Conservation (phyloP, 116 monocot species). For the Iris pallida region DNA sequence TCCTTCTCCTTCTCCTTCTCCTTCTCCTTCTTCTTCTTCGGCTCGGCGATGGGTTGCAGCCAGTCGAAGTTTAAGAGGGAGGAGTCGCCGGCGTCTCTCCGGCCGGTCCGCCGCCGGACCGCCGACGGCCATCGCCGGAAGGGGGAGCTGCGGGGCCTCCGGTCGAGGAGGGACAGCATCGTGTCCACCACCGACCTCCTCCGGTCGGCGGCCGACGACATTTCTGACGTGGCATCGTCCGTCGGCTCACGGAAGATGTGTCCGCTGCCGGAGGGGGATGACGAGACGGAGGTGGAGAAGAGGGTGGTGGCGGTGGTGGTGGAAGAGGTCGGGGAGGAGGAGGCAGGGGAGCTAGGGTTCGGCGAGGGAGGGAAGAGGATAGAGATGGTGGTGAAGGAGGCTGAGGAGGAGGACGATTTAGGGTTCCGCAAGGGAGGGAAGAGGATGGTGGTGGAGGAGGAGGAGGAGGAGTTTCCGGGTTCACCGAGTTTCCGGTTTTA, state of each 20-base stretch:
- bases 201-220: conserved; percentile 8
- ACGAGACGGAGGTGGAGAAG: no score
- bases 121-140: background rate
- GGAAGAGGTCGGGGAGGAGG: conserved; percentile 4
- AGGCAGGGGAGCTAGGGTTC: no score
- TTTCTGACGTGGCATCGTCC: background rate
- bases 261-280: background rate
- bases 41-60: conserved; percentile 23
- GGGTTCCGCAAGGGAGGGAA: no score
- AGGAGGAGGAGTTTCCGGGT: conserved; percentile 10
- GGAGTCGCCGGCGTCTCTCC: conserved; percentile 9
- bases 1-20: no score
- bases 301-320: no score
- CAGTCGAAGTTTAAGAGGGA: conserved; percentile 19
- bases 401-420: conserved; percentile 8
- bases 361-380: no score
- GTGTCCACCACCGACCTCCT: conserved; percentile 31
- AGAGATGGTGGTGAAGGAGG: background rate
- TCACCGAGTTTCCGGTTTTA: conserved; percentile 35
- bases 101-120: conserved; percentile 3
- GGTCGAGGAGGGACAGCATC: conserved; percentile 18
- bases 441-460: background rate
- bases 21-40: background rate
- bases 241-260: no score
- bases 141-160: background rate